A percentile compares a stretch with the other conserved stretches of the same genome.
phyloP scores from a whole-genome alignment of 768 basidiomycete genomes.

The Leccinum arenicola region DNA sequence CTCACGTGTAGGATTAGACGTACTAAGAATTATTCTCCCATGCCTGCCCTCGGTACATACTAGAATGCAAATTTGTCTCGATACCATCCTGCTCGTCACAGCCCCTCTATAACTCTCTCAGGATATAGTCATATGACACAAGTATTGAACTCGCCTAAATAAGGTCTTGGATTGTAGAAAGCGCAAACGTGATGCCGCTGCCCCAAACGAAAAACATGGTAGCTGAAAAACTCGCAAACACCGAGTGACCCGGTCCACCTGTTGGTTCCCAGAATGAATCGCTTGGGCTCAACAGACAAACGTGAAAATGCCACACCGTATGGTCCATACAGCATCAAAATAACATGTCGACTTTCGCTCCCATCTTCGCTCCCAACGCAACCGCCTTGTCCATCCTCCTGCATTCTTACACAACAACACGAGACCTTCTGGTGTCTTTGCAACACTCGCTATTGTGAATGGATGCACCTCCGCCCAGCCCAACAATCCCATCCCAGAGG shows the following conservation, averaged over 20 bases:
- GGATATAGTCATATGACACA: background rate
- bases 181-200: slow-evolving; percentile 57
- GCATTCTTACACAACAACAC: slow-evolving; percentile 49
- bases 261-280: slow-evolving; percentile 7
- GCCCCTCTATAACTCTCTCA: slow-evolving; percentile 20
- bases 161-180: slow-evolving; percentile 53
- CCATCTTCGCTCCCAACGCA: slow-evolving; percentile 26
- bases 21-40: too few relatives aligned
- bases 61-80: too few relatives aligned
- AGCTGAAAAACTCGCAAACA: slow-evolving; percentile 49
- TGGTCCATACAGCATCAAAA: slow-evolving; percentile 52
- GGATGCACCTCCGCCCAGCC: slow-evolving; percentile 49
- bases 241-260: slow-evolving; percentile 44
- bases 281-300: background rate
- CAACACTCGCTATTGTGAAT: slow-evolving; percentile 48
- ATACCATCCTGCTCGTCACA: slow-evolving; percentile 17
- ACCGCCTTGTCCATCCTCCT: slow-evolving; percentile 48
- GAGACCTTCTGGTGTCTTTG: slow-evolving; percentile 42
- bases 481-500: slow-evolving; percentile 36
- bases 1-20: too few relatives aligned
- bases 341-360: slow-evolving; percentile 28
- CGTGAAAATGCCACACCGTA: slow-evolving; percentile 35
- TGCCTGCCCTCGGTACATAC: too few relatives aligned
- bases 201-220: slow-evolving; percentile 59
- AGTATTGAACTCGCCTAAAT: slow-evolving; percentile 31